These are phyloP conservation scores for Aquanectria penicillioides DNA, from an alignment of 2,329 filamentous ascomycete species.

Conservation along the genomic window DNA sequence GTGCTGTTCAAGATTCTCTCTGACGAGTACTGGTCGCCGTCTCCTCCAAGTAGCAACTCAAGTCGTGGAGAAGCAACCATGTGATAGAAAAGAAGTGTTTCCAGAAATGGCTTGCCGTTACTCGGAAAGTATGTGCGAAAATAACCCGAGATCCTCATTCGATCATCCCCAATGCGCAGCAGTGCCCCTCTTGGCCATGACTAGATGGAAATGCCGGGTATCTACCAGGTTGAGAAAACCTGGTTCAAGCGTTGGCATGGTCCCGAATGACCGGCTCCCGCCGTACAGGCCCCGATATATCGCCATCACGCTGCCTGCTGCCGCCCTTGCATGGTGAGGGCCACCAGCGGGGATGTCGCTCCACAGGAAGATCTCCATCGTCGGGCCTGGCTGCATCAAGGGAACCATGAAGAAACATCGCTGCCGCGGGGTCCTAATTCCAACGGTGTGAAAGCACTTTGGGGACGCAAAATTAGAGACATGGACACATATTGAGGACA, in stretches of 20 bases:
- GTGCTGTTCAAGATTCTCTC: too few species aligned
- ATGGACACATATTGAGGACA: not conserved
- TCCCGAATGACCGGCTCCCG: conserved; percentile 5
- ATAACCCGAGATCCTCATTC: not conserved
- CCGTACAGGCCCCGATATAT: conserved; percentile 1
- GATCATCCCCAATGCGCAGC: not conserved
- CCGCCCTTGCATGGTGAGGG: conserved; percentile 16
- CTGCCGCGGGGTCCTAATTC: not conserved
- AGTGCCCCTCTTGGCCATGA: not conserved
- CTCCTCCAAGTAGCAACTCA: too few species aligned
- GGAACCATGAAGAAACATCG: not conserved
- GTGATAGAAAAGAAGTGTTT: conserved; percentile 2
- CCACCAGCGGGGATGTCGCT: conserved; percentile 4
- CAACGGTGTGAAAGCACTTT: not conserved
- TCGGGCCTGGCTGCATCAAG: conserved; percentile 6
- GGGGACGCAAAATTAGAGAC: not conserved
- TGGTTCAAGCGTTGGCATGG: conserved; percentile 4
- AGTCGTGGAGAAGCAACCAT: too few species aligned
- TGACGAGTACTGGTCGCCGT: too few species aligned
- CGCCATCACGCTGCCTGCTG: conserved; percentile 5
- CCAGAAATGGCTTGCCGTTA: not conserved
- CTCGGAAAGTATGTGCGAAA: too few species aligned
- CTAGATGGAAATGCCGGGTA: not conserved
- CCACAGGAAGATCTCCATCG: conserved; percentile 1
- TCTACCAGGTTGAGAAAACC: conserved; percentile 3